phyloP scores from a whole-genome alignment of 2,329 filamentous ascomycete genomes.

The Ophiocordyceps camponoti-saundersi region DNA sequence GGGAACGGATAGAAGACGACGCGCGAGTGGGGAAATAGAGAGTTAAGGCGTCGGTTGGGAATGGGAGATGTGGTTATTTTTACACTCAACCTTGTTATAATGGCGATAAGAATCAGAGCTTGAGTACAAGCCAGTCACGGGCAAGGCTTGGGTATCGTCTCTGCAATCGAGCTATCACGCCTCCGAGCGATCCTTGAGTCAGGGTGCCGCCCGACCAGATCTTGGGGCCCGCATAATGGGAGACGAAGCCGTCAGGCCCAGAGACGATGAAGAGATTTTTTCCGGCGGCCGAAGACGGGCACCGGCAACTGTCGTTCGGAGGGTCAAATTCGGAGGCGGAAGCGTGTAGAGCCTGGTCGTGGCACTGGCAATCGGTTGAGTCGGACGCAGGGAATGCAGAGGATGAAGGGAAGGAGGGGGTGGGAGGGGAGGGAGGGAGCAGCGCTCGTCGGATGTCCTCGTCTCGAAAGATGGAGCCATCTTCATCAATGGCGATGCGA shows the following conservation, averaged over 20 bases:
- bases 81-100: not conserved
- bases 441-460: constrained; percentile 25
- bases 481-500: constrained; percentile 69
- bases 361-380: constrained; percentile 9
- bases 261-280: constrained; percentile 66
- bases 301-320: constrained; percentile 9
- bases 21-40: not conserved
- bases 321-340: constrained; percentile 14
- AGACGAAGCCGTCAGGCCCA: constrained; percentile 80
- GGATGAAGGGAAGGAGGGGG: not conserved
- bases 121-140: constrained; percentile 33
- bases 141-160: constrained; percentile 19
- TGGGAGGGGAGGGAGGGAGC: not conserved
- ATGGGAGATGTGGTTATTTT: not conserved
- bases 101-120: constrained; percentile 19
- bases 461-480: constrained; percentile 47
- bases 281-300: constrained; percentile 14
- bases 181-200: constrained; percentile 57
- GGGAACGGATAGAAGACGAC: no score
- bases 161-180: constrained; percentile 45
- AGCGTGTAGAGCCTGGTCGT: constrained; percentile 14
- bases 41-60: not conserved
- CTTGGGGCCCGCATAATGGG: constrained; percentile 64
- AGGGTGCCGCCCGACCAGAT: constrained; percentile 56
- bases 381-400: not conserved